Conservation (phyloP, 257 asterid genomes). For the Oldenlandia corymbosa region DNA sequence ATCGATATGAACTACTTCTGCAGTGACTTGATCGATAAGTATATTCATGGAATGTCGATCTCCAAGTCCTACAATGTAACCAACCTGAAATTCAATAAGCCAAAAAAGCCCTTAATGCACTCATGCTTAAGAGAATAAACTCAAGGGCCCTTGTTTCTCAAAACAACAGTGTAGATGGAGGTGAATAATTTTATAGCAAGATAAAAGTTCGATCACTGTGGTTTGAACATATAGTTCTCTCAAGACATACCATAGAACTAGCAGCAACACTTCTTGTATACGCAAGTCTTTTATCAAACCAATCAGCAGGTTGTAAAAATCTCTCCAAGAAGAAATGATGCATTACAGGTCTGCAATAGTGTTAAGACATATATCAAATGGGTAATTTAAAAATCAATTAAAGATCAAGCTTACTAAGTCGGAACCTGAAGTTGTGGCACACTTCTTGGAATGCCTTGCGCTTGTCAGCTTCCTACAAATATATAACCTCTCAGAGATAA, state of each 20-base stretch:
- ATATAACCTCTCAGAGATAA: slow-evolving; percentile 14
- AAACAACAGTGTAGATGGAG: not conserved
- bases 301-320: slow-evolving; percentile 84
- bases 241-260: slow-evolving; percentile 81
- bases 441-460: slow-evolving; percentile 82
- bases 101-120: not conserved
- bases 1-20: slow-evolving; percentile 98
- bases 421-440: slow-evolving; percentile 72
- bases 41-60: slow-evolving; percentile 95
- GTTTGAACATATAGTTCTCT: not conserved
- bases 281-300: slow-evolving; percentile 98
- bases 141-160: not conserved
- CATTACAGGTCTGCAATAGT: slow-evolving; percentile 84
- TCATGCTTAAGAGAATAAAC: slow-evolving; percentile 1
- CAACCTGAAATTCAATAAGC: slow-evolving; percentile 63
- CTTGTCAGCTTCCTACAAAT: slow-evolving; percentile 71
- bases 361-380: slow-evolving; percentile 21
- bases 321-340: slow-evolving; percentile 96
- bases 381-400: slow-evolving; percentile 14
- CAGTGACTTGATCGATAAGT: slow-evolving; percentile 89
- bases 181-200: not conserved
- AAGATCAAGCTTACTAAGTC: slow-evolving; percentile 13
- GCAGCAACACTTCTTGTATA: slow-evolving; percentile 97
- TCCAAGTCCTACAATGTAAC: slow-evolving; percentile 97
- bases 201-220: not conserved